phyloP scores from a whole-genome alignment of 225 moss, liverwort and hornwort species.

The Sphagnum contortum region DNA sequence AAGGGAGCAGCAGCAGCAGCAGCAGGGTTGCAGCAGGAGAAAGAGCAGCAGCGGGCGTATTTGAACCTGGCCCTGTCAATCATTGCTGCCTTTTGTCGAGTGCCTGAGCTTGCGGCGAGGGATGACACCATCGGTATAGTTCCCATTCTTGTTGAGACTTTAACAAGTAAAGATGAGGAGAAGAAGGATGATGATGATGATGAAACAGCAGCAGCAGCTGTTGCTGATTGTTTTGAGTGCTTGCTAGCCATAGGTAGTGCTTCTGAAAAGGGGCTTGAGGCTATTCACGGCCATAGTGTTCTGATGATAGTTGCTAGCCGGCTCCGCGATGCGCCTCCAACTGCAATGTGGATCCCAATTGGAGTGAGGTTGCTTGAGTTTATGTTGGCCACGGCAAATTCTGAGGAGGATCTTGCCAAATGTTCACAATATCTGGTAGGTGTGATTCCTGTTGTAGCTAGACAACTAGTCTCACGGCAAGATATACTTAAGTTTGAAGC shows the following conservation, averaged over 20 bases:
- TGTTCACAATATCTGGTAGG: slow-evolving; percentile 54
- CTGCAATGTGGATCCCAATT: slow-evolving; percentile 62
- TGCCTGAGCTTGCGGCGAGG: slow-evolving; percentile 77
- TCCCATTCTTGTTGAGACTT: slow-evolving; percentile 66
- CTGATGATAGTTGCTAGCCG: slow-evolving; percentile 37
- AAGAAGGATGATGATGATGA: slow-evolving; percentile 31
- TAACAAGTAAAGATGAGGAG: slow-evolving; percentile 66
- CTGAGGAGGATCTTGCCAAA: slow-evolving; percentile 40
- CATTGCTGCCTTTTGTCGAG: slow-evolving; percentile 78
- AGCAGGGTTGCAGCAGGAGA: slow-evolving; percentile 23
- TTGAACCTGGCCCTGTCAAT: slow-evolving; percentile 79
- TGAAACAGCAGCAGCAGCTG: slow-evolving; percentile 59
- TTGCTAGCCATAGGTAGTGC: slow-evolving; percentile 68
- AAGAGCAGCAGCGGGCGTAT: slow-evolving; percentile 59
- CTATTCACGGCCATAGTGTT: slow-evolving; percentile 32
- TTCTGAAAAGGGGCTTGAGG: slow-evolving; percentile 55
- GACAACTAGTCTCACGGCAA: slow-evolving; percentile 62
- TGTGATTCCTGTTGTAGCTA: slow-evolving; percentile 60
- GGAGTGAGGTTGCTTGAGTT: slow-evolving; percentile 67
- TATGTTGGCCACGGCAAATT: slow-evolving; percentile 41
- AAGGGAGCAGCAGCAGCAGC: slow-evolving; percentile 20
- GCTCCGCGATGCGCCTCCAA: slow-evolving; percentile 53
- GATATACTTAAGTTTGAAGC: slow-evolving; percentile 87
- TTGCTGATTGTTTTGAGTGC: slow-evolving; percentile 71
- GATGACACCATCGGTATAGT: slow-evolving; percentile 81